A percentile compares a stretch with the other conserved stretches of the same genome.
phyloP scores from a whole-genome alignment of 805 yeast genomes.

The Yarrowia phangngaensis region DNA sequence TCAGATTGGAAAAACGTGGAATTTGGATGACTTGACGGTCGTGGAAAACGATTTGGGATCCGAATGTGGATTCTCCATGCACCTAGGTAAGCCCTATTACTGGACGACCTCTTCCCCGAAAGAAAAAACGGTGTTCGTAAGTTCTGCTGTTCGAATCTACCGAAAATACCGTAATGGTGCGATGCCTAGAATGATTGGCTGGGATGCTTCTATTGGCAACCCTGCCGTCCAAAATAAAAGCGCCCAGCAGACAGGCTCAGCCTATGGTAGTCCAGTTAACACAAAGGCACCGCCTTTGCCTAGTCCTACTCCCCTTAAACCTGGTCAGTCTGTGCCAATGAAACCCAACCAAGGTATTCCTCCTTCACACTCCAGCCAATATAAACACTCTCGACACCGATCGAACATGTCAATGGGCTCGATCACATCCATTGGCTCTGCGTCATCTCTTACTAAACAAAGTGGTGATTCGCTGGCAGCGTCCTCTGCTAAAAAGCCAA shows the following conservation, averaged over 20 bases:
- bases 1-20: slow-evolving; percentile 94
- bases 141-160: slow-evolving; percentile 50
- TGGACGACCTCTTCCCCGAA: slow-evolving; percentile 66
- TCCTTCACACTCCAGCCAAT: neutral
- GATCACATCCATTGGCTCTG: slow-evolving; percentile 5
- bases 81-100: slow-evolving; percentile 72
- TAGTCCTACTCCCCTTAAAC: slow-evolving; percentile 1
- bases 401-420: slow-evolving; percentile 5
- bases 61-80: slow-evolving; percentile 45
- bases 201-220: slow-evolving; percentile 43
- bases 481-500: too few species aligned
- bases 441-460: too few species aligned
- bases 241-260: neutral
- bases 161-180: slow-evolving; percentile 54
- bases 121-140: slow-evolving; percentile 58
- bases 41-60: slow-evolving; percentile 50
- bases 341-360: too few species aligned
- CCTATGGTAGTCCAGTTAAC: slow-evolving; percentile 1
- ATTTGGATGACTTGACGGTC: slow-evolving; percentile 60
- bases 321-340: slow-evolving; percentile 15
- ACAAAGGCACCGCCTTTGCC: slow-evolving; percentile 1
- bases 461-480: too few species aligned
- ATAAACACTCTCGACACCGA: slow-evolving; percentile 6
- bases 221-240: neutral
- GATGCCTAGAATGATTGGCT: slow-evolving; percentile 51